Conservation (phyloP, 2,329 filamentous ascomycete genomes). For the Decorospora gaudefroyi region DNA sequence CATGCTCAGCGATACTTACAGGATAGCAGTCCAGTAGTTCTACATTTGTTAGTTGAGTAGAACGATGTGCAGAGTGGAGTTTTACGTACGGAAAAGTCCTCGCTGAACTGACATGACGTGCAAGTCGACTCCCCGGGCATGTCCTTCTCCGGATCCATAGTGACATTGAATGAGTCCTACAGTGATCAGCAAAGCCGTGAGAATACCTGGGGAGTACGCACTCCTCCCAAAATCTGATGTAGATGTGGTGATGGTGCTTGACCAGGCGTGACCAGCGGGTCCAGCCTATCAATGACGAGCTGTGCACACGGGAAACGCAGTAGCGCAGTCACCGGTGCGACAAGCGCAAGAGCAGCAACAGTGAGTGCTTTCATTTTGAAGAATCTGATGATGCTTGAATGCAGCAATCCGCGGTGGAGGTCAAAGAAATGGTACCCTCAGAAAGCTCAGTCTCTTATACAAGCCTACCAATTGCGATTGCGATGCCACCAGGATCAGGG, state of each 20-base stretch:
- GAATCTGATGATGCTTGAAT: background rate
- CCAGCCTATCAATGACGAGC: conserved; percentile 30
- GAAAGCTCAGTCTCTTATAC: conserved; percentile 6
- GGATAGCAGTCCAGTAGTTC: conserved; percentile 41
- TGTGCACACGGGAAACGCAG: conserved; percentile 35
- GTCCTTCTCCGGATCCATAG: conserved; percentile 30
- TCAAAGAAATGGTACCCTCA: background rate
- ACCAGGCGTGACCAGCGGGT: conserved; percentile 34
- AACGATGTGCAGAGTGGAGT: background rate
- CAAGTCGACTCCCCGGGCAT: conserved; percentile 33
- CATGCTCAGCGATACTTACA: conserved; percentile 21
- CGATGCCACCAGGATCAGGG: background rate
- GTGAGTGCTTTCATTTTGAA: conserved; percentile 27
- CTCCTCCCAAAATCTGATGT: conserved; percentile 33
- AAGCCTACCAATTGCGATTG: background rate
- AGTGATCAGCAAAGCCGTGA: background rate
- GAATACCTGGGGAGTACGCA: conserved; percentile 3
- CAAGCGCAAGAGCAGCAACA: conserved; percentile 15
- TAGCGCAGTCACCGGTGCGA: conserved; percentile 25
- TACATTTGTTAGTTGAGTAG: conserved; percentile 6
- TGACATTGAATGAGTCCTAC: conserved; percentile 31
- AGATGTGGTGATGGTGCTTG: conserved; percentile 31
- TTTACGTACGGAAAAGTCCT: conserved; percentile 27
- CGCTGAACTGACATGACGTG: conserved; percentile 37
- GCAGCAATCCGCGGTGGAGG: background rate